phyloP scores from a whole-genome alignment of 2,329 filamentous ascomycete genomes.

The Cladosporium austrohemisphaericum region DNA sequence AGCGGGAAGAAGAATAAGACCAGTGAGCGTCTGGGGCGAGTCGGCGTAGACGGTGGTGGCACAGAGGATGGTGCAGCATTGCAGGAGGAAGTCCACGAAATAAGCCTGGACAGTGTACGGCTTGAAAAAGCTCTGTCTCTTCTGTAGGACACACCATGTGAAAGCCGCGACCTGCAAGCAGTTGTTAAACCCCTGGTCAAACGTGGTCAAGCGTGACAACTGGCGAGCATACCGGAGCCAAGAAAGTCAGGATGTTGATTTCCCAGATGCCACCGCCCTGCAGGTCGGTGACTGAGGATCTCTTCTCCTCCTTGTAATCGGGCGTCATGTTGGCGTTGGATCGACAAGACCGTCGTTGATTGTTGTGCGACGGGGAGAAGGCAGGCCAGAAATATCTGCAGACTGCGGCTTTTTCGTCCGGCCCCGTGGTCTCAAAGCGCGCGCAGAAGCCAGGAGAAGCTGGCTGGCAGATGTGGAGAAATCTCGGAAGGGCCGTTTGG shows the following conservation, averaged over 20 bases:
- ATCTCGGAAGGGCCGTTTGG: constrained; percentile 10
- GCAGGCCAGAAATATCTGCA: constrained; percentile 10
- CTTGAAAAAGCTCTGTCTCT: constrained; percentile 77
- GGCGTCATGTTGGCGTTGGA: constrained; percentile 26
- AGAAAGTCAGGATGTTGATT: constrained; percentile 79
- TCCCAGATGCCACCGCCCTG: constrained; percentile 78
- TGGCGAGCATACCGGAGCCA: constrained; percentile 67
- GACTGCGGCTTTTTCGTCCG: constrained; percentile 11
- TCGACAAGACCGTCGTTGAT: constrained; percentile 3
- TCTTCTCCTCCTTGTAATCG: constrained; percentile 86
- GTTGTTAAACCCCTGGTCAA: constrained; percentile 9
- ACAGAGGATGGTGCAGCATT: constrained; percentile 76
- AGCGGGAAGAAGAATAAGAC: constrained; percentile 70
- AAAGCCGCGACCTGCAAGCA: constrained; percentile 63
- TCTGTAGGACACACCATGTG: constrained; percentile 85
- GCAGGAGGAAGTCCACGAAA: constrained; percentile 80
- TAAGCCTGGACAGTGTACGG: constrained; percentile 66
- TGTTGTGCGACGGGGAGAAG: constrained; percentile 6
- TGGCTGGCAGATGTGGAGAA: constrained; percentile 7
- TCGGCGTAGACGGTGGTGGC: constrained; percentile 81
- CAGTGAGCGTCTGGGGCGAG: constrained; percentile 67
- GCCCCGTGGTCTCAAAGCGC: constrained; percentile 10
- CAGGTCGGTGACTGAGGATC: constrained; percentile 90
- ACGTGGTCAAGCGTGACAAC: constrained; percentile 15
- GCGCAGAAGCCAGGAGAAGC: constrained; percentile 16